These are phyloP conservation scores for Trichoderma gamsii DNA, from an alignment of 495 filamentous ascomycete species.

Conservation along the genomic window DNA sequence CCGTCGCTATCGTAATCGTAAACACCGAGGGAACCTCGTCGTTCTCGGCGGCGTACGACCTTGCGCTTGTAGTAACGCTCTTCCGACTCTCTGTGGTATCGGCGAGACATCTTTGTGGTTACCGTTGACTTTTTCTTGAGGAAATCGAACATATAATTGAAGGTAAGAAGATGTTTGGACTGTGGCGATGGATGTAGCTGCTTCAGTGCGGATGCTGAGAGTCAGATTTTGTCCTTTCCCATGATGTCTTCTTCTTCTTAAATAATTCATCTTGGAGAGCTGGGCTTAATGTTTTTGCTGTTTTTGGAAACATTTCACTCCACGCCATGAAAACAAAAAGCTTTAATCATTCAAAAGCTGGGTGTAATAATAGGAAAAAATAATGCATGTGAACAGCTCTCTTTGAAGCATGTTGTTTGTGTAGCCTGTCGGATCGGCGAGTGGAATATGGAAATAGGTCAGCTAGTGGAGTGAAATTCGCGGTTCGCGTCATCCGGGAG, in stretches of 20 bases:
- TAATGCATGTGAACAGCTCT: neutral
- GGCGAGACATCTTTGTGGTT: too few relatives aligned
- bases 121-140: too few relatives aligned
- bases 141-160: too few relatives aligned
- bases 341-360: neutral
- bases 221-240: neutral
- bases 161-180: neutral
- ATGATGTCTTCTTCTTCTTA: neutral
- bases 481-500: too few relatives aligned
- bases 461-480: too few relatives aligned
- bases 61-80: too few relatives aligned
- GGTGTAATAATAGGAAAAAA: neutral
- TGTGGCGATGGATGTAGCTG: neutral
- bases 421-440: neutral
- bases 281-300: neutral
- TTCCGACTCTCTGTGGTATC: too few relatives aligned
- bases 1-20: neutral
- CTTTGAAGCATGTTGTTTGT: neutral
- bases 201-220: neutral
- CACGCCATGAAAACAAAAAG: neutral
- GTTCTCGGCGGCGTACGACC: too few relatives aligned
- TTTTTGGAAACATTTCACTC: neutral
- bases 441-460: too few relatives aligned
- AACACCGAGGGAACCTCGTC: too few relatives aligned
- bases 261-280: neutral